phyloP scores from a whole-genome alignment of 108 stramenopile genomes.

The Nitzschia inconspicua region DNA sequence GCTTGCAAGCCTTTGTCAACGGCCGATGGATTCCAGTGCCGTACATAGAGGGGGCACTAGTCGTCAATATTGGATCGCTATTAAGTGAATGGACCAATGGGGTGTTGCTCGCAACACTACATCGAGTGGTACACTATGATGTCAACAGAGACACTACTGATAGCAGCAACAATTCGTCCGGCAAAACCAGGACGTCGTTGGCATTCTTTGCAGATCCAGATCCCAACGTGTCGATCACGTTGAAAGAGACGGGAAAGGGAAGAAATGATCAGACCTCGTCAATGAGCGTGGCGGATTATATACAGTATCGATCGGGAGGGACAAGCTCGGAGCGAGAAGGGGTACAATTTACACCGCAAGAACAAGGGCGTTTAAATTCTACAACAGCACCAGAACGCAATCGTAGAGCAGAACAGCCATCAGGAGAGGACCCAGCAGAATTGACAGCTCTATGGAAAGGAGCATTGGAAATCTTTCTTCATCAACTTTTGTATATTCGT shows the following conservation, averaged over 20 bases:
- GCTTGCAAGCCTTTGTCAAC: constrained; percentile 45
- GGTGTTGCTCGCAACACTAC: constrained; percentile 52
- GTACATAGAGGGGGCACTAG: constrained; percentile 44
- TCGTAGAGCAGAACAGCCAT: too few species aligned
- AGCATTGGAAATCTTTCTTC: constrained; percentile 30
- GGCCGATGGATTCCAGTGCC: constrained; percentile 57
- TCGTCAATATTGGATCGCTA: constrained; percentile 63
- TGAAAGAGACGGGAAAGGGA: neutral
- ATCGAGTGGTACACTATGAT: constrained; percentile 60
- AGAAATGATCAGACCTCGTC: neutral
- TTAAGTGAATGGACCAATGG: constrained; percentile 55
- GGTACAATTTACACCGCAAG: constrained; percentile 43
- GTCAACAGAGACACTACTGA: too few species aligned
- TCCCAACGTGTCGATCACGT: constrained; percentile 17
- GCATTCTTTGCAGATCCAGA: constrained; percentile 79
- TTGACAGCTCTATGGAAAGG: constrained; percentile 26
- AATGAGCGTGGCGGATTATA: constrained; percentile 60
- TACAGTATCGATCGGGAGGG: constrained; percentile 59
- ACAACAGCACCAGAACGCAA: too few species aligned
- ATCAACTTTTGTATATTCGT: constrained; percentile 34
- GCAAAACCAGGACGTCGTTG: constrained; percentile 36
- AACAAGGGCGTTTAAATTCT: constrained; percentile 19
- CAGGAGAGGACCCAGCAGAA: too few species aligned
- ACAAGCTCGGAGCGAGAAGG: constrained; percentile 41
- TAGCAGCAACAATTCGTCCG: neutral